phyloP scores from a whole-genome alignment of 2,329 filamentous ascomycete species.

The Ascochyta viciae-villosae region DNA sequence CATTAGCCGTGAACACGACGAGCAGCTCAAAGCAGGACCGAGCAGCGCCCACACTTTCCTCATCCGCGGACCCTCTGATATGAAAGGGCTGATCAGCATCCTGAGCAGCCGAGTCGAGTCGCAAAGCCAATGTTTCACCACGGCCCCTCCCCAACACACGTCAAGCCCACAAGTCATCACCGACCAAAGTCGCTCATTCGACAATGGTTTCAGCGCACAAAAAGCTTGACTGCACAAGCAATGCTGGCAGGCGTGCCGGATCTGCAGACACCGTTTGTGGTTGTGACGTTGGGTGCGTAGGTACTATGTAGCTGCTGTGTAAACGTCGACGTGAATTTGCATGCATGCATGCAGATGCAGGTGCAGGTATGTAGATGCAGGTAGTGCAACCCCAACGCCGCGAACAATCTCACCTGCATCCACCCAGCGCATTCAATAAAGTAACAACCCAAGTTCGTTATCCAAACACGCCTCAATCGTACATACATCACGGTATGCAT shows the following conservation, averaged over 20 bases:
- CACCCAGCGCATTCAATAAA: no score
- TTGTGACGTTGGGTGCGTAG: no score
- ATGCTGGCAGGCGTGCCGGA: background rate
- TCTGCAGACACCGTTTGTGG: background rate
- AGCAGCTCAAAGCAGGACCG: background rate
- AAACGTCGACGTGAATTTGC: no score
- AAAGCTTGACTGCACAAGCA: conserved; percentile 18
- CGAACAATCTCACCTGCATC: no score
- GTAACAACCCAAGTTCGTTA: no score
- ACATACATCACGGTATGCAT: no score
- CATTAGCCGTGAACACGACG: background rate
- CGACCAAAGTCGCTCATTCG: conserved; percentile 1
- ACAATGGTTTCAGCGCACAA: background rate
- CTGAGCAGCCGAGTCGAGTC: background rate
- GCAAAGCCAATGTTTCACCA: conserved; percentile 11
- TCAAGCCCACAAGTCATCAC: conserved; percentile 4
- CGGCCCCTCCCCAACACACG: background rate
- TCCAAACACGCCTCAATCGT: no score
- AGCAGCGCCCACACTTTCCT: background rate
- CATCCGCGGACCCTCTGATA: conserved; percentile 3
- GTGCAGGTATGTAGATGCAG: no score
- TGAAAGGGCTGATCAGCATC: conserved; percentile 12
- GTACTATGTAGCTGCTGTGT: no score
- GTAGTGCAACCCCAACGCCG: no score
- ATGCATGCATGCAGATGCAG: no score